Evolutionary conservation across 164 flowering plant genomes (phyloP), one percentile per base, ranked within the genome.

Genomic region (Warburgia ugandensis): DNA sequence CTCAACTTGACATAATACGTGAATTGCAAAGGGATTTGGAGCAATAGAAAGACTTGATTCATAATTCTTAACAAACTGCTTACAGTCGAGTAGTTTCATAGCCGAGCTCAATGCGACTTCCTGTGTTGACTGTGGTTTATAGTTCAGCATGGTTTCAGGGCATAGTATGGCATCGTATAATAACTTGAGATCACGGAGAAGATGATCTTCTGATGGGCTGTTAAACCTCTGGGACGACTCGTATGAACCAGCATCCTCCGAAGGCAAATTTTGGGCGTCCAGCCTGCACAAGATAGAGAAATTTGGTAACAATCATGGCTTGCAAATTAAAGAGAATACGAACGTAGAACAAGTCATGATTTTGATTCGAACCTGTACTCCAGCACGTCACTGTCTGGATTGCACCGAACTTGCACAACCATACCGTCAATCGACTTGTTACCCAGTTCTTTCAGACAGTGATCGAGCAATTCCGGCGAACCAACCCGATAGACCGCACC

Each of bases 51-150:
- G 16, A 17, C 65, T 71, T 9, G 73, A 63, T 35, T 61, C 48
- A 46, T 78, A 84, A 52, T 77, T 73, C 57, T 82, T 87, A 29
- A 84, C 66, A 66, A 84, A 87, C 54, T 84, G 94, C 72, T 86
- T 84, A 78, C 96, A 84, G 56, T 86, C 87, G 0, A 81, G 75
- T 13, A 86, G 69, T 50, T 62, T 79, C 7, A 38, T 31, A 0
- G 89, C 91, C 5, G 91, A 74, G 21, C 48, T 38, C 2, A 60
- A 16, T 5, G 66, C 71, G 46, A 50, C 43, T 25, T 67, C 63
- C 16, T 74, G 53, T 4, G 55, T 63, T 3, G 53, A 25, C 10
- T 45, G 58, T 10, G 78, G 67, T 11, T 52, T 67, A 56, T 62
- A 62, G 25, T 2, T 30, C 3, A 54, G 17, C 86, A 76, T 72